phyloP scores from a whole-genome alignment of 345 rosid species.

The Bruguiera gymnorhiza region DNA sequence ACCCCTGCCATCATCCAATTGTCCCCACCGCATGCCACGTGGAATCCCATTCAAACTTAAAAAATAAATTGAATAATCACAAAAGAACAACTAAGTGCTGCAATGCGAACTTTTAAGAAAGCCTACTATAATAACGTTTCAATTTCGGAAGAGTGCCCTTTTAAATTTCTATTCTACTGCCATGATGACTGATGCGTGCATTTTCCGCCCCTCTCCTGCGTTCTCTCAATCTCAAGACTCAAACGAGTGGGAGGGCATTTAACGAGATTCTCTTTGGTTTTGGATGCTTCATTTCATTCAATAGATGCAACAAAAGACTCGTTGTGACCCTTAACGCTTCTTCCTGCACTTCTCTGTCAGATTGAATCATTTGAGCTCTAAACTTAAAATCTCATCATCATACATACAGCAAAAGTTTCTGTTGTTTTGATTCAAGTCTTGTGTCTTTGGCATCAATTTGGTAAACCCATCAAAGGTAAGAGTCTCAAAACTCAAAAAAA shows the following conservation, averaged over 20 bases:
- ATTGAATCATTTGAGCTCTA: slow-evolving; percentile 14
- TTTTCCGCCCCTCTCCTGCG: slow-evolving; percentile 6
- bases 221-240: background rate
- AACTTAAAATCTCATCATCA: background rate
- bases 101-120: too few relatives aligned
- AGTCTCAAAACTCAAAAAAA: too few relatives aligned
- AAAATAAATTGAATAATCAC: too few relatives aligned
- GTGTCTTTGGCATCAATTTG: background rate
- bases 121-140: too few relatives aligned
- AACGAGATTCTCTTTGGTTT: background rate
- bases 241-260: slow-evolving; percentile 13
- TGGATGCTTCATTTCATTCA: slow-evolving; percentile 11
- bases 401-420: background rate
- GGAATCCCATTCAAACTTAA: background rate
- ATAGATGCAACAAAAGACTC: slow-evolving; percentile 15
- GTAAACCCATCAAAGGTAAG: too few relatives aligned
- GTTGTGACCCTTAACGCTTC: slow-evolving; percentile 13
- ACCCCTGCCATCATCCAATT: slow-evolving; percentile 18
- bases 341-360: background rate
- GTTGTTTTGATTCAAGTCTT: background rate
- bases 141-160: too few relatives aligned
- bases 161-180: too few relatives aligned
- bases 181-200: background rate
- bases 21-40: slow-evolving; percentile 20
- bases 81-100: too few relatives aligned